Evolutionary conservation across 2,329 filamentous ascomycete genomes (phyloP).

Genomic region (Penicillium sp.): DNA sequence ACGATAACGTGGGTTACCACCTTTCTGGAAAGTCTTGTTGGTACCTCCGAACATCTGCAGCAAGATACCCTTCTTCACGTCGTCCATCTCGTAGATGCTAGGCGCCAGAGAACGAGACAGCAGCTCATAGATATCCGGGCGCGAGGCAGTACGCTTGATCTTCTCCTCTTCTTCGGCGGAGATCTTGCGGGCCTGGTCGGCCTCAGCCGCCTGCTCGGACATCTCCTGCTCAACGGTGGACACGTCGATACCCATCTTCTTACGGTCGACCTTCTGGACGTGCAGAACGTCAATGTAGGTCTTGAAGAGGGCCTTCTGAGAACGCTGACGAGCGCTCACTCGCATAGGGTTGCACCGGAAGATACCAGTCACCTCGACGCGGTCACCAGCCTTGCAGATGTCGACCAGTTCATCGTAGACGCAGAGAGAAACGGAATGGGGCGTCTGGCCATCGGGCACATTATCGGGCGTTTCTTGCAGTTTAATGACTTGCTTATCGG

Average conservation of each 20-base stretch:
- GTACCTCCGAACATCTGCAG: conserved; percentile 96
- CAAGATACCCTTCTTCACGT: conserved; percentile 97
- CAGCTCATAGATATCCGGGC: conserved; percentile 90
- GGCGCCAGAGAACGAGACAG: conserved; percentile 88
- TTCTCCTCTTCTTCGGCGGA: conserved; percentile 84
- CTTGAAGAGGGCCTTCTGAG: conserved; percentile 95
- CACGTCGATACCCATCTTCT: conserved; percentile 86
- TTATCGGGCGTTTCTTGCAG: conserved; percentile 95
- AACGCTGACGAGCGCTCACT: conserved; percentile 88
- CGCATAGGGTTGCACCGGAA: conserved; percentile 94
- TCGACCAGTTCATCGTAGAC: conserved; percentile 97
- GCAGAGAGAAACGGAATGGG: conserved; percentile 94
- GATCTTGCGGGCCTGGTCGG: conserved; percentile 83
- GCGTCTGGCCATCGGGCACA: conserved; percentile 93
- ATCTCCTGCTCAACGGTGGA: conserved; percentile 86
- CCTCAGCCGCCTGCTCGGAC: conserved; percentile 69
- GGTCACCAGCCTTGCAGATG: conserved; percentile 96
- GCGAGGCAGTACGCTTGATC: conserved; percentile 78
- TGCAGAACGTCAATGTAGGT: conserved; percentile 96
- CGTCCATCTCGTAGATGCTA: conserved; percentile 96
- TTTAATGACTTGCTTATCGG: conserved; percentile 98
- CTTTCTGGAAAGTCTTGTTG: conserved; percentile 97
- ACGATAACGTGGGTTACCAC: conserved; percentile 91
- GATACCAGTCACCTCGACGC: conserved; percentile 93
- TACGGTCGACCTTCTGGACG: conserved; percentile 95